phyloP scores from a whole-genome alignment of 768 basidiomycete genomes.

The Mycena galericulata region DNA sequence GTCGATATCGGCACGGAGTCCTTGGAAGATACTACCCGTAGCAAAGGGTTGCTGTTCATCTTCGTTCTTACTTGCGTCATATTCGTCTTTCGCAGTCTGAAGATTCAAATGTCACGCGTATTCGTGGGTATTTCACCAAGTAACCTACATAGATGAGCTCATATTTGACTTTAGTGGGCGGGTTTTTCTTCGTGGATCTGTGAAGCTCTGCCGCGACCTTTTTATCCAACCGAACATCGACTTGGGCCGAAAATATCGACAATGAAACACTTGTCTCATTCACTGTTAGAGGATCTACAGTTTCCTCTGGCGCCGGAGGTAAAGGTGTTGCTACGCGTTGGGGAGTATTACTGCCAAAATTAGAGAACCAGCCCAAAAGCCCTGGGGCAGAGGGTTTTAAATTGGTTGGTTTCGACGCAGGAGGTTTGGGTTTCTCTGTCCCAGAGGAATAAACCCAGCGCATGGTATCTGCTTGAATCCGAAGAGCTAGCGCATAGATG shows the following conservation, averaged over 20 bases:
- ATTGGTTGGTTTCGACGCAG: slow-evolving; percentile 45
- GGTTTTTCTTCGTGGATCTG: slow-evolving; percentile 95
- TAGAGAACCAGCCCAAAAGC: slow-evolving; percentile 65
- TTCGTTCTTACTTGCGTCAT: slow-evolving; percentile 78
- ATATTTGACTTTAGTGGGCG: slow-evolving; percentile 79
- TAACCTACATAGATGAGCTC: slow-evolving; percentile 85
- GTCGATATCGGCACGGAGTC: slow-evolving; percentile 87
- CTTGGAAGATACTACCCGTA: slow-evolving; percentile 87
- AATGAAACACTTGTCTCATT: slow-evolving; percentile 69
- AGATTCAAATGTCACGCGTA: slow-evolving; percentile 2
- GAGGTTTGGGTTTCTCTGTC: slow-evolving; percentile 64
- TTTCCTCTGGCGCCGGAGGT: slow-evolving; percentile 48
- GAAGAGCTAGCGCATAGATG: slow-evolving; percentile 61
- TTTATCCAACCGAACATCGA: slow-evolving; percentile 72
- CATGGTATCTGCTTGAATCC: slow-evolving; percentile 87
- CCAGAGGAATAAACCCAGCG: slow-evolving; percentile 80
- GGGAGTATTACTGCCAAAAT: slow-evolving; percentile 51
- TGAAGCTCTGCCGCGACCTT: slow-evolving; percentile 81
- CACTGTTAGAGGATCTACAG: slow-evolving; percentile 52
- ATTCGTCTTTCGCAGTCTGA: slow-evolving; percentile 86
- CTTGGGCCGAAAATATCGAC: slow-evolving; percentile 74
- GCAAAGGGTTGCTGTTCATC: slow-evolving; percentile 69
- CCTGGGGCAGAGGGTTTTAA: slow-evolving; percentile 47
- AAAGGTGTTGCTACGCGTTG: slow-evolving; percentile 50
- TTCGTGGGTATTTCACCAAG: not conserved